Conservation (phyloP, 176 grass and related monocot species). For the Zoysia japonica region DNA sequence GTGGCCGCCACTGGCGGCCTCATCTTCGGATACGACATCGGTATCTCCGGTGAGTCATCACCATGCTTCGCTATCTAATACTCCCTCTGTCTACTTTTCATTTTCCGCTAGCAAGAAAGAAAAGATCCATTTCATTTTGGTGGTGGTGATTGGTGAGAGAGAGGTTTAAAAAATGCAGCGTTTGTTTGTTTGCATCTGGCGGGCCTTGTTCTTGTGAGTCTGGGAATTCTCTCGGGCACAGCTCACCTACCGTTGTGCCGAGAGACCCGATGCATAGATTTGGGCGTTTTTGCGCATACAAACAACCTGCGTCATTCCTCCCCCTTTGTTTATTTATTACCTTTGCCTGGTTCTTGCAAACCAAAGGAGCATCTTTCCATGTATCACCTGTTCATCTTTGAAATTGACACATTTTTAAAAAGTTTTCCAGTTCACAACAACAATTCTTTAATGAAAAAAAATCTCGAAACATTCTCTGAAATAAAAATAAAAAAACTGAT, state of each 20-base stretch:
- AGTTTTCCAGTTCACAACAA: no score
- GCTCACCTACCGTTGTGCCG: constrained; percentile 7
- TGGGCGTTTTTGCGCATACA: background rate
- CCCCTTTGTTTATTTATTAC: constrained; percentile 21
- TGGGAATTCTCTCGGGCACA: constrained; percentile 6
- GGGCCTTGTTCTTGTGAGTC: constrained; percentile 18
- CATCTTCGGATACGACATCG: constrained; percentile 96
- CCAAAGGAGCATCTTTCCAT: constrained; percentile 39
- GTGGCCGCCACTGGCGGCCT: constrained; percentile 93
- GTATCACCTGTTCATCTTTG: constrained; percentile 29
- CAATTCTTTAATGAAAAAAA: background rate
- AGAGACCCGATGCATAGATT: background rate
- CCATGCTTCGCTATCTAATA: background rate
- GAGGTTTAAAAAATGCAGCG: background rate
- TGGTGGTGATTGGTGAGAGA: background rate
- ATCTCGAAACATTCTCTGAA: background rate
- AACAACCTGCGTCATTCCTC: constrained; percentile 21
- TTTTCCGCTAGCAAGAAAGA: no score
- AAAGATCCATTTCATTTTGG: background rate
- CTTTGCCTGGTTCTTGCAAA: background rate
- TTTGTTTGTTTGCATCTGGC: constrained; percentile 11
- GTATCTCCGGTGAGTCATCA: constrained; percentile 69
- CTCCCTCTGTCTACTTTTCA: no score
- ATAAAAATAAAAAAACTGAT: background rate
- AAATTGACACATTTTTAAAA: background rate